These are phyloP conservation scores for Agrocybe pediades DNA, from an alignment of 768 basidiomycete species.

Conservation along the genomic window DNA sequence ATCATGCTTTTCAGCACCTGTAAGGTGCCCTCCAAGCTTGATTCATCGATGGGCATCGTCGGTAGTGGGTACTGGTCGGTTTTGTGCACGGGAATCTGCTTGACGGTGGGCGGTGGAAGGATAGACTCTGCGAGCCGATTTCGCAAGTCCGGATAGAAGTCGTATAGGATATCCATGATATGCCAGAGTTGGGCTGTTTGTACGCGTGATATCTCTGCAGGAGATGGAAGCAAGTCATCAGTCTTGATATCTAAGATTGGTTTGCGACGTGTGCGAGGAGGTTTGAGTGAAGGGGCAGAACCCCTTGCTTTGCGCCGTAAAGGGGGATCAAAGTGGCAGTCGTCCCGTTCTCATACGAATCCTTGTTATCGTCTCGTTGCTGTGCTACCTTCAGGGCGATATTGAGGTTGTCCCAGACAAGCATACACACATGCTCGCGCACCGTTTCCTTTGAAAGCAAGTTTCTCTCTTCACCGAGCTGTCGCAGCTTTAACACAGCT, in stretches of 20 bases:
- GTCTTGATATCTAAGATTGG: slow-evolving; percentile 1
- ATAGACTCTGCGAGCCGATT: background rate
- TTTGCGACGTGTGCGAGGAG: background rate
- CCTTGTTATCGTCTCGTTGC: slow-evolving; percentile 23
- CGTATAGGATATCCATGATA: slow-evolving; percentile 18
- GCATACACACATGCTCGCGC: slow-evolving; percentile 11
- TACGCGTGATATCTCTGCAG: background rate
- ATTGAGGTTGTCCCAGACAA: slow-evolving; percentile 32
- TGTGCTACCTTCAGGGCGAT: slow-evolving; percentile 25
- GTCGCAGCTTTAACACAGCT: slow-evolving; percentile 21
- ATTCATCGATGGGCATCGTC: slow-evolving; percentile 19
- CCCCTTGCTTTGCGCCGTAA: slow-evolving; percentile 14
- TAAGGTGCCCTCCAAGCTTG: slow-evolving; percentile 17
- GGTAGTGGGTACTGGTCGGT: slow-evolving; percentile 22
- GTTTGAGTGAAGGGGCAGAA: slow-evolving; percentile 2
- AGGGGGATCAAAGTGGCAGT: slow-evolving; percentile 26
- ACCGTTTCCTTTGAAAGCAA: slow-evolving; percentile 7
- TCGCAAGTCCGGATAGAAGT: slow-evolving; percentile 7
- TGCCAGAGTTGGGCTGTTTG: slow-evolving; percentile 14
- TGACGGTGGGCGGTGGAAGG: slow-evolving; percentile 3
- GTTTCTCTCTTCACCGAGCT: slow-evolving; percentile 17
- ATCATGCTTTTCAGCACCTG: slow-evolving; percentile 13
- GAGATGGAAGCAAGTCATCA: slow-evolving; percentile 12
- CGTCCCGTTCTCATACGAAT: slow-evolving; percentile 31
- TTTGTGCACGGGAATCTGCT: slow-evolving; percentile 17